Base-by-base conservation (phyloP, 345 rosid genomes). In the Arabis alpina region DNA sequence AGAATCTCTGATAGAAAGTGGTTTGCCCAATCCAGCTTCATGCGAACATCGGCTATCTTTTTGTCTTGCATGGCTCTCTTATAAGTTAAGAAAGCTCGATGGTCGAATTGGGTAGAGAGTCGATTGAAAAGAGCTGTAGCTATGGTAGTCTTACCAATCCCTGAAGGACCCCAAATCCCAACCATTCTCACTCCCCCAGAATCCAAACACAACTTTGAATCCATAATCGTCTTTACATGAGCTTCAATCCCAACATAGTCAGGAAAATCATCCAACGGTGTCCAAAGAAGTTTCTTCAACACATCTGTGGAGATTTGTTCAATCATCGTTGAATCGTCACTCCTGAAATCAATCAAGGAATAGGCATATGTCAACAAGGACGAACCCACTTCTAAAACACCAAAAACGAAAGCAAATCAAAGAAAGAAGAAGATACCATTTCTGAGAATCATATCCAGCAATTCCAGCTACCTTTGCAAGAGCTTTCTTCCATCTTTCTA, bases 131-230 rank as follows among this genome's bases (percentile, higher is more conserved):
- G 27, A 11, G 70, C 80, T 41, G 55, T 58, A 36, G 85, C 84
- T 28, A 81, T 41, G n/a, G 87, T 77, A 8, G 74, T 85, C 48
- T 85, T 85, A 4, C 89, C 89, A 1, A 78, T 73, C 2, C 89
- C 85, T 2, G 80, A 77, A 61, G 75, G 58, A 1, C 84, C 87
- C 54, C 56, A 24, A 23, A 83, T 80, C 19, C 85, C 85, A 0
- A 76, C 27, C 34, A 62, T 61, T 13, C 8, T 9, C 19, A 61
- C 54, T 40, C 60, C 80, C 4, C 2, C n/a, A 0, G 52, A 40
- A 2, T 19, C 51, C 11, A 59, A 42, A 13, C 44, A 0, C 42
- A 85, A 3, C 0, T 44, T 3, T 7, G 57, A 28, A 41, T 3
- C 4, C 40, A 6, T 16, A 69, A 2, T 5, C 5, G 13, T 7